These are phyloP conservation scores for Yamadazyma scolyti DNA, from an alignment of 805 yeast species.

Conservation along the genomic window DNA sequence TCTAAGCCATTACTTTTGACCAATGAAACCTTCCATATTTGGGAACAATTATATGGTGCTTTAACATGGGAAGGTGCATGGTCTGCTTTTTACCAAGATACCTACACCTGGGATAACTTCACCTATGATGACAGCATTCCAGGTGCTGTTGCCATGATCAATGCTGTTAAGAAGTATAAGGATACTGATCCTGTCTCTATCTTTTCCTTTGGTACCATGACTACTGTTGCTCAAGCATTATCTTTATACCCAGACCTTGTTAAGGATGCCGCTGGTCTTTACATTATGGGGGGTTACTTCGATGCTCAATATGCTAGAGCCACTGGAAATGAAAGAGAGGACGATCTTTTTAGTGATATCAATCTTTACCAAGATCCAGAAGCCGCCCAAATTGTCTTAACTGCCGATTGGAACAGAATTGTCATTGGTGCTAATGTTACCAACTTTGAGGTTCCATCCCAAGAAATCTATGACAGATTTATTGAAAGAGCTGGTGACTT, in stretches of 20 bases:
- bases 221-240: slow-evolving; percentile 44
- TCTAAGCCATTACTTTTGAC: slow-evolving; percentile 34
- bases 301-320: slow-evolving; percentile 38
- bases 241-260: slow-evolving; percentile 36
- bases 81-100: slow-evolving; percentile 26
- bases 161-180: slow-evolving; percentile 36
- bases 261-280: slow-evolving; percentile 35
- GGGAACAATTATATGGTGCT: slow-evolving; percentile 35
- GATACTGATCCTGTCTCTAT: slow-evolving; percentile 29
- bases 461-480: slow-evolving; percentile 28
- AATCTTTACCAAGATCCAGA: slow-evolving; percentile 44
- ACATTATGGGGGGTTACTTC: slow-evolving; percentile 43
- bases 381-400: slow-evolving; percentile 41
- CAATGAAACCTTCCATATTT: slow-evolving; percentile 34
- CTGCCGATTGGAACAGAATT: slow-evolving; percentile 37
- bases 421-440: slow-evolving; percentile 42
- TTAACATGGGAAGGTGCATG: slow-evolving; percentile 43
- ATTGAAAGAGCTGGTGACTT: slow-evolving; percentile 34
- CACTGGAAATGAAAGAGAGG: slow-evolving; percentile 15
- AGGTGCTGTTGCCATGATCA: slow-evolving; percentile 38
- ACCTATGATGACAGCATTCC: slow-evolving; percentile 24
- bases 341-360: slow-evolving; percentile 41
- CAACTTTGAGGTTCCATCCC: slow-evolving; percentile 37
- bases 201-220: slow-evolving; percentile 40
- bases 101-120: slow-evolving; percentile 27